Evolutionary conservation across 192 early-diverging fungal species (phyloP).

Genomic region (Piromyces sp.): DNA sequence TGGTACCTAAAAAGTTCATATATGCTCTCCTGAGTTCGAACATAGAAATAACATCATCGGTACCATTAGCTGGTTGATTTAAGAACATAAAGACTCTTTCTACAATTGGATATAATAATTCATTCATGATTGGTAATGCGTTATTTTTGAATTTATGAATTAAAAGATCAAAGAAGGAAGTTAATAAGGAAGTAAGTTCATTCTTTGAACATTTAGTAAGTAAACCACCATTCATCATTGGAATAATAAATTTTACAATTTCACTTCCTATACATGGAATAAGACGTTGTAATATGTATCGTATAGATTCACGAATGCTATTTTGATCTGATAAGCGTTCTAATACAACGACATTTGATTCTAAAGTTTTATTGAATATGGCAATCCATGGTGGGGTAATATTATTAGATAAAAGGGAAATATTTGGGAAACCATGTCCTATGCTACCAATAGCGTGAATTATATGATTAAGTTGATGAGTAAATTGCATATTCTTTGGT

Average conservation of each 20-base stretch:
- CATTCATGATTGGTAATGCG: slow-evolving; percentile 38
- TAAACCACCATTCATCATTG: slow-evolving; percentile 53
- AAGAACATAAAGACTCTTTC: slow-evolving; percentile 70
- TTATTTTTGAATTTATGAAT: slow-evolving; percentile 55
- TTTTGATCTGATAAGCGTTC: slow-evolving; percentile 23
- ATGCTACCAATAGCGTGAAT: slow-evolving; percentile 70
- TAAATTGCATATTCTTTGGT: slow-evolving; percentile 45
- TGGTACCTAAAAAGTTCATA: slow-evolving; percentile 51
- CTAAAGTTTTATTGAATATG: slow-evolving; percentile 66
- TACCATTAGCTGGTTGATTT: slow-evolving; percentile 64
- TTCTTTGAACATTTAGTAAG: slow-evolving; percentile 62
- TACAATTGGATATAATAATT: slow-evolving; percentile 60
- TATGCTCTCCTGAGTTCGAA: slow-evolving; percentile 67
- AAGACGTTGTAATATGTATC: slow-evolving; percentile 70
- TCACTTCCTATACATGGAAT: slow-evolving; percentile 71
- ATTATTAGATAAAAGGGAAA: slow-evolving; percentile 12
- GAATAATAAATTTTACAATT: slow-evolving; percentile 59
- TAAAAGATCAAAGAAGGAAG: slow-evolving; percentile 58
- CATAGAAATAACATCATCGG: slow-evolving; percentile 65
- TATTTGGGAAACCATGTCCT: slow-evolving; percentile 54
- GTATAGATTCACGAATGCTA: slow-evolving; percentile 9
- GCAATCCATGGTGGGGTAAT: slow-evolving; percentile 31
- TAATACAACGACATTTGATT: slow-evolving; percentile 52
- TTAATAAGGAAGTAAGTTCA: slow-evolving; percentile 53
- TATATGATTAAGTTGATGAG: slow-evolving; percentile 62